Conservation (phyloP, 371 early-diverging fungal species). For the Mortierella sp. region DNA sequence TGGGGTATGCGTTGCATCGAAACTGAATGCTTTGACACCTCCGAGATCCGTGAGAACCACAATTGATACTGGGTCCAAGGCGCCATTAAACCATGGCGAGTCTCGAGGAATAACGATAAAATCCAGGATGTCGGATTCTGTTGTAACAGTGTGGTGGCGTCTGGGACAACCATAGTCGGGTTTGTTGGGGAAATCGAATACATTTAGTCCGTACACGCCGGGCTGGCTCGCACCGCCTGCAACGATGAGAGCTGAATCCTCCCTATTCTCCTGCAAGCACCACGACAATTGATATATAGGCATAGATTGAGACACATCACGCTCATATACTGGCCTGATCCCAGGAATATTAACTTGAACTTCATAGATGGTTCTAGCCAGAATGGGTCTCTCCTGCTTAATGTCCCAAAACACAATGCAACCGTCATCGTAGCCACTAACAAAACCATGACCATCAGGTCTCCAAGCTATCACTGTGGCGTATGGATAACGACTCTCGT, state of each 20-base stretch:
- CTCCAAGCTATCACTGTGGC: conserved; percentile 61
- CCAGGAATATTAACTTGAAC: conserved; percentile 49
- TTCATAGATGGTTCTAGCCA: conserved; percentile 62
- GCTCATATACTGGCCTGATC: conserved; percentile 29
- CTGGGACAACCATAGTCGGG: conserved; percentile 57
- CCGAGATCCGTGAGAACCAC: conserved; percentile 60
- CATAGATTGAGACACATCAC: conserved; percentile 42
- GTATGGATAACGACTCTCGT: conserved; percentile 43
- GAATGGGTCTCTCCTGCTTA: conserved; percentile 59
- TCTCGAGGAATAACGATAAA: conserved; percentile 61
- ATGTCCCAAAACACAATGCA: conserved; percentile 66
- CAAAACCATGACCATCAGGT: conserved; percentile 65
- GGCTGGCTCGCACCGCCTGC: conserved; percentile 64
- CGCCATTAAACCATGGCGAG: conserved; percentile 62
- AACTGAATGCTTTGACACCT: conserved; percentile 38
- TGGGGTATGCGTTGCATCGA: conserved; percentile 15
- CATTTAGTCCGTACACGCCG: conserved; percentile 62
- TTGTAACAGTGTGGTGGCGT: conserved; percentile 61
- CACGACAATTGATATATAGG: conserved; percentile 69
- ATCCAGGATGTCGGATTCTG: conserved; percentile 62
- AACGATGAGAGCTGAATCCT: conserved; percentile 62
- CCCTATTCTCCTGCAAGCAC: conserved; percentile 56
- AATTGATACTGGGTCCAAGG: conserved; percentile 61
- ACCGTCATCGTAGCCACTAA: conserved; percentile 71
- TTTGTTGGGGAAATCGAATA: conserved; percentile 61